Conservation (phyloP, 1,284 basidiomycete species). For the Pulchroboletus neoregius region DNA sequence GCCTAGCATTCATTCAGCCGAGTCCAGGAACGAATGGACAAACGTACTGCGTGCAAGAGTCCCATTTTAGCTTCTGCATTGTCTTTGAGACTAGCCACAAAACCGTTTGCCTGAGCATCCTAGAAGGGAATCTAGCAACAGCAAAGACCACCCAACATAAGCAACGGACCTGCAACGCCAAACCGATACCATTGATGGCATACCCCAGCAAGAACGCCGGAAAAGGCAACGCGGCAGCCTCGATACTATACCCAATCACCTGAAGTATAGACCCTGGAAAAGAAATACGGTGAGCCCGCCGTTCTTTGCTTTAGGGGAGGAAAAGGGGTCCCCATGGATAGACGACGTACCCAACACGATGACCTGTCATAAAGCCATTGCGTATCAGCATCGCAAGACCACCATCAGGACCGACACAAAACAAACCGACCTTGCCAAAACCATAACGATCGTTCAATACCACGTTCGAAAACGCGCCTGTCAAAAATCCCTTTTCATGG, state of each 20-base stretch:
- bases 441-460: conserved; percentile 29
- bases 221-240: conserved; percentile 60
- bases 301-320: neutral
- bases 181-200: conserved; percentile 59
- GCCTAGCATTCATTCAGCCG: conserved; percentile 25
- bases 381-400: conserved; percentile 6
- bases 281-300: neutral
- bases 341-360: conserved; percentile 28
- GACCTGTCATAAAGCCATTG: conserved; percentile 10
- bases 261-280: conserved; percentile 34
- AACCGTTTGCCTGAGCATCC: conserved; percentile 34
- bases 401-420: neutral
- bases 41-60: conserved; percentile 27
- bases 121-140: conserved; percentile 1
- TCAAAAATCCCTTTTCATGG: conserved; percentile 28
- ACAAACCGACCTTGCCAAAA: conserved; percentile 33
- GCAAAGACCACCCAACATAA: neutral
- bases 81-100: conserved; percentile 30
- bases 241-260: conserved; percentile 48
- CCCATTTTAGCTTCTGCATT: conserved; percentile 33
- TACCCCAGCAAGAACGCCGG: conserved; percentile 58
- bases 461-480: conserved; percentile 31
- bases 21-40: neutral
- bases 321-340: no score
- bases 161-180: conserved; percentile 40